Percentiles rank a stretch among this genome's conserved stretches.
Evolutionary conservation across 129 eudicot genomes (phyloP).

Genomic region (Flaveria robusta): DNA sequence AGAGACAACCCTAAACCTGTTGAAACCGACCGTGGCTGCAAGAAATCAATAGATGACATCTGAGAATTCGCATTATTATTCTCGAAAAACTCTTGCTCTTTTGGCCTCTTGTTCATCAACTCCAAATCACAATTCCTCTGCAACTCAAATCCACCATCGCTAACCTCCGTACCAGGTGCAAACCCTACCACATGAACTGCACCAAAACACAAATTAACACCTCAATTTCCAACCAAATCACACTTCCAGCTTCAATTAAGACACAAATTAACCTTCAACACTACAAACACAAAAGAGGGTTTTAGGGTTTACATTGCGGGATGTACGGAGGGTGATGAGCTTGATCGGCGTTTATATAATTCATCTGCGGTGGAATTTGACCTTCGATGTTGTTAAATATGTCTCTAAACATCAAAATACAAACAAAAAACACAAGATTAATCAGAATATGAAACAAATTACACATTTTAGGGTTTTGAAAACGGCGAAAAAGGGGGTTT

Average conservation of each 20-base stretch:
- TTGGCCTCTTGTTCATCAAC: slow-evolving; percentile 52
- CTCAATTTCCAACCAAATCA: not conserved
- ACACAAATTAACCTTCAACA: not conserved
- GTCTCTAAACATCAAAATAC: slow-evolving; percentile 46
- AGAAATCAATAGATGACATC: slow-evolving; percentile 72
- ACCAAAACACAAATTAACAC: slow-evolving; percentile 18
- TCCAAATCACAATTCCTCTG: slow-evolving; percentile 61
- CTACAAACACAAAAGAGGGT: slow-evolving; percentile 9
- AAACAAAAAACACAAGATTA: not conserved
- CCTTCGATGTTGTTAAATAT: slow-evolving; percentile 52
- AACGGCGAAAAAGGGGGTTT: slow-evolving; percentile 11
- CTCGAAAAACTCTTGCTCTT: slow-evolving; percentile 68
- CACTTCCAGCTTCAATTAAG: slow-evolving; percentile 1
- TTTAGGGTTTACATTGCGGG: slow-evolving; percentile 60
- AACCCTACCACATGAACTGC: slow-evolving; percentile 78
- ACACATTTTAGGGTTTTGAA: slow-evolving; percentile 34
- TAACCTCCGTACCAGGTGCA: slow-evolving; percentile 61
- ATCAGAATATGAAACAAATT: slow-evolving; percentile 18
- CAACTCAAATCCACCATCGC: slow-evolving; percentile 55
- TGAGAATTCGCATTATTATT: slow-evolving; percentile 61
- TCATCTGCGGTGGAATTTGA: slow-evolving; percentile 53
- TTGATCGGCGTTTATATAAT: slow-evolving; percentile 54
- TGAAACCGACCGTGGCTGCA: slow-evolving; percentile 76
- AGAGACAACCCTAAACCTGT: slow-evolving; percentile 74
- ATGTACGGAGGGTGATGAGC: slow-evolving; percentile 80